phyloP scores from a whole-genome alignment of 1,284 basidiomycete genomes.

The Agroathelia rolfsii region DNA sequence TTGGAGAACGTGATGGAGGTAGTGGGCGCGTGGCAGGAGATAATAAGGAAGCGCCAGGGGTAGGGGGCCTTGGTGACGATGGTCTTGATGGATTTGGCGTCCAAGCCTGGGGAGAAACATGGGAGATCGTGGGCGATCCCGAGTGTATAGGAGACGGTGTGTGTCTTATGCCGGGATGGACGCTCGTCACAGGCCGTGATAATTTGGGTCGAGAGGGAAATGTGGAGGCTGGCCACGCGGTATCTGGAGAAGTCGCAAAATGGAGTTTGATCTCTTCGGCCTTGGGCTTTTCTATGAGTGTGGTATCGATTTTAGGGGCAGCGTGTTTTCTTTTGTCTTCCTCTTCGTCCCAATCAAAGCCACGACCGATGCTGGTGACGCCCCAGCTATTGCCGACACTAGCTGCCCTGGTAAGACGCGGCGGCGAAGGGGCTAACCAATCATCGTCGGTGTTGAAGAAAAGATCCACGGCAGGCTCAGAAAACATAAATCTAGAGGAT shows the following conservation, averaged over 20 bases:
- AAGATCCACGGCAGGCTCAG: conserved; percentile 47
- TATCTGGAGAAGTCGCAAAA: too few species aligned
- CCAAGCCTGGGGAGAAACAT: too few species aligned
- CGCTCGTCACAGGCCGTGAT: conserved; percentile 10
- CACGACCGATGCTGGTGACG: conserved; percentile 71
- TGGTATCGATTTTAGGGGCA: conserved; percentile 5
- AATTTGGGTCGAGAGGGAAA: conserved; percentile 14
- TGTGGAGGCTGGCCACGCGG: too few species aligned
- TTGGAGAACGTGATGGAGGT: conserved; percentile 27
- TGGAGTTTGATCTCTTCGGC: too few species aligned
- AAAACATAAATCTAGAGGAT: conserved; percentile 34
- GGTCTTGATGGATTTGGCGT: too few species aligned
- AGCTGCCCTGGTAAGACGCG: conserved; percentile 47
- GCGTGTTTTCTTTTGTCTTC: conserved; percentile 19
- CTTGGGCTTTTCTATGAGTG: conserved; percentile 9
- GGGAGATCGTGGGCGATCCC: conserved; percentile 16
- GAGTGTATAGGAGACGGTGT: conserved; percentile 8
- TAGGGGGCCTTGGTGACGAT: conserved; percentile 23
- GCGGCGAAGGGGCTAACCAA: conserved; percentile 35
- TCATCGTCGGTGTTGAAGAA: conserved; percentile 59
- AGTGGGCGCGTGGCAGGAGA: too few species aligned
- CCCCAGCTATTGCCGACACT: conserved; percentile 71
- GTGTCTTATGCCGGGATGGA: too few species aligned
- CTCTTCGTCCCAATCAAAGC: conserved; percentile 61
- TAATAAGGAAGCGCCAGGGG: too few species aligned